A percentile compares a stretch with the other conserved stretches of the same genome.
Evolutionary conservation across 2,329 filamentous ascomycete genomes (phyloP).

Genomic region (Aspergillus costaricaensis): DNA sequence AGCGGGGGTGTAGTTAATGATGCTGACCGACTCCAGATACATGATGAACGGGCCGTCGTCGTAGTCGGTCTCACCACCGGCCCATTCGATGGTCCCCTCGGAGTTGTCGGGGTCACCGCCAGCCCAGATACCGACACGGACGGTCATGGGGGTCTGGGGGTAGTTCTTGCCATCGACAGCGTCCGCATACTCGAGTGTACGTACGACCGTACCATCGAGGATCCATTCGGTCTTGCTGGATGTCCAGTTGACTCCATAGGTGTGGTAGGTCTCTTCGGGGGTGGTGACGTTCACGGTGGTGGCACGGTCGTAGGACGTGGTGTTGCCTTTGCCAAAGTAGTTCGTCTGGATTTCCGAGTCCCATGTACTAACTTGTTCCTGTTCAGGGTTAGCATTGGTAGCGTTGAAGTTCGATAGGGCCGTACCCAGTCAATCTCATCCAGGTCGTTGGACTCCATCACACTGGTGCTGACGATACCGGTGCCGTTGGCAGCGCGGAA

Average conservation of each 20-base stretch:
- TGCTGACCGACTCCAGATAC: conserved; percentile 65
- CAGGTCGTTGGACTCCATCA: conserved; percentile 84
- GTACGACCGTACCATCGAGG: conserved; percentile 62
- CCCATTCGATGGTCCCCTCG: conserved; percentile 64
- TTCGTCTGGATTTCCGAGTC: conserved; percentile 67
- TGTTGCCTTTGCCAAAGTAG: conserved; percentile 93
- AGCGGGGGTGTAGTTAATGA: conserved; percentile 59
- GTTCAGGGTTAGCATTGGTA: conserved; percentile 47
- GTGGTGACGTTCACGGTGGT: conserved; percentile 68
- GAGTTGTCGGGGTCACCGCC: conserved; percentile 56
- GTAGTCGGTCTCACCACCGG: conserved; percentile 70
- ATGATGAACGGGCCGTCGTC: conserved; percentile 68
- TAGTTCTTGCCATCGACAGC: conserved; percentile 61
- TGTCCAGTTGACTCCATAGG: conserved; percentile 64
- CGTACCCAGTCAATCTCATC: conserved; percentile 98
- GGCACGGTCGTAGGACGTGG: conserved; percentile 75
- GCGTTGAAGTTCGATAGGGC: conserved; percentile 57
- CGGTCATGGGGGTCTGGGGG: conserved; percentile 73
- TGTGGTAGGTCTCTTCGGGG: conserved; percentile 55
- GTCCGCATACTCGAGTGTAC: conserved; percentile 62
- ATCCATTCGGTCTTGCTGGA: conserved; percentile 64
- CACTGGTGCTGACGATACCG: conserved; percentile 90
- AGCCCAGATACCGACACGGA: conserved; percentile 70
- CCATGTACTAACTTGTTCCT: conserved; percentile 42
- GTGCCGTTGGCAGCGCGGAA: conserved; percentile 83